Conservation (phyloP, 2,329 filamentous ascomycete genomes). For the Paecilomyces sp. region DNA sequence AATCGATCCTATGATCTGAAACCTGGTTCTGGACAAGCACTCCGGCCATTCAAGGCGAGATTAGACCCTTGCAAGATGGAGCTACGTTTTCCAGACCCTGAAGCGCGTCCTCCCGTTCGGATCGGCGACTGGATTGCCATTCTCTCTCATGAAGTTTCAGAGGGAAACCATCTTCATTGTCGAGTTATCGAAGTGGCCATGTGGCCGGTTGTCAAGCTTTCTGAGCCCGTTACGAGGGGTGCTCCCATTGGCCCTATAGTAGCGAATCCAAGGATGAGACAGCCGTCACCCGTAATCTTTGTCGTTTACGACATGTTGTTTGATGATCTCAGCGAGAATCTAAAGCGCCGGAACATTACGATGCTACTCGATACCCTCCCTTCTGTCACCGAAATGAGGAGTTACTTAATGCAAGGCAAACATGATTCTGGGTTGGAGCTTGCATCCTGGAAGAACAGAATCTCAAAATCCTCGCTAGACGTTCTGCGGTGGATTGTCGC, state of each 20-base stretch:
- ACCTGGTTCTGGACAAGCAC: neutral
- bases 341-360: conserved; percentile 24
- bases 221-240: conserved; percentile 13
- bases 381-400: conserved; percentile 31
- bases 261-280: neutral
- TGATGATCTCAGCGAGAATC: conserved; percentile 22
- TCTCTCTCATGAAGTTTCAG: conserved; percentile 4
- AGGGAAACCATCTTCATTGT: conserved; percentile 36
- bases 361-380: conserved; percentile 35
- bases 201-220: conserved; percentile 38
- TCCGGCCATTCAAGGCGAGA: conserved; percentile 8
- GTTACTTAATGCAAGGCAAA: conserved; percentile 35
- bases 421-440: conserved; percentile 35
- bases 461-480: conserved; percentile 60
- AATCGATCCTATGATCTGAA: neutral
- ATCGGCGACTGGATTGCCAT: conserved; percentile 49
- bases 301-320: conserved; percentile 32
- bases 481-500: conserved; percentile 82
- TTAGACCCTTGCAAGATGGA: conserved; percentile 34
- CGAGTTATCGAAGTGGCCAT: conserved; percentile 40
- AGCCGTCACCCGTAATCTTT: conserved; percentile 11
- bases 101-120: conserved; percentile 26
- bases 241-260: neutral
- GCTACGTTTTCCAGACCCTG: conserved; percentile 32
- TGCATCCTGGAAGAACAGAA: conserved; percentile 48